phyloP scores from a whole-genome alignment of 2,329 filamentous ascomycete genomes.

The Monosporascus sp. region DNA sequence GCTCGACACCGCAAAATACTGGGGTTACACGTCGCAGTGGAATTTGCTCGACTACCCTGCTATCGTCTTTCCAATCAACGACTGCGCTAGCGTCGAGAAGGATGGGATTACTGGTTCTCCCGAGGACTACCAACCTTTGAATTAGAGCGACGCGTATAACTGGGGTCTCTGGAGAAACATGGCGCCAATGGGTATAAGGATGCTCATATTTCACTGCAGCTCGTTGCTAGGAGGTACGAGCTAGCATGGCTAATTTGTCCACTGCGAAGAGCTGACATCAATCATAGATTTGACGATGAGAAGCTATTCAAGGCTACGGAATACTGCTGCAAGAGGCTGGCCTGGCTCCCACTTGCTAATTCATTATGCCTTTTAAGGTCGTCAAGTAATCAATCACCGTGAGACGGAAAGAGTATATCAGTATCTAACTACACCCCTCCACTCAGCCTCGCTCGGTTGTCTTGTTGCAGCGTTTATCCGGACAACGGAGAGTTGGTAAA shows the following conservation, averaged over 20 bases:
- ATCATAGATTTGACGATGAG: constrained; percentile 29
- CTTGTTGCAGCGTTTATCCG: too few species aligned
- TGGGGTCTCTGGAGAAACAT: constrained; percentile 28
- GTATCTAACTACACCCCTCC: too few species aligned
- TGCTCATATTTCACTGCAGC: constrained; percentile 35
- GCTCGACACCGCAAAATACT: constrained; percentile 45
- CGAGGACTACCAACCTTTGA: constrained; percentile 12
- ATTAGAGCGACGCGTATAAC: constrained; percentile 15
- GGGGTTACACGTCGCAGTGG: constrained; percentile 63
- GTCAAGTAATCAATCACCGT: too few species aligned
- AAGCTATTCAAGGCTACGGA: constrained; percentile 28
- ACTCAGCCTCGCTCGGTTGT: too few species aligned
- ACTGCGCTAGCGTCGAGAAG: constrained; percentile 3
- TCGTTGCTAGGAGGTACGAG: constrained; percentile 27
- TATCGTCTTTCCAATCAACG: constrained; percentile 51
- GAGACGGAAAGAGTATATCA: too few species aligned
- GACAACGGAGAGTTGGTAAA: too few species aligned
- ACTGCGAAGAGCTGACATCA: background rate
- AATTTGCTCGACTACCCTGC: constrained; percentile 64
- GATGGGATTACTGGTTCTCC: constrained; percentile 11
- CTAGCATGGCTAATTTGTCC: background rate
- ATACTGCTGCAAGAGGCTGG: constrained; percentile 26
- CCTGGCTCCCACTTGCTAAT: constrained; percentile 17
- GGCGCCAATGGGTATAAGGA: constrained; percentile 28
- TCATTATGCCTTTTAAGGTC: background rate